Base-by-base conservation (phyloP, 2,329 filamentous ascomycete genomes). In the Mariannaea sp. region DNA sequence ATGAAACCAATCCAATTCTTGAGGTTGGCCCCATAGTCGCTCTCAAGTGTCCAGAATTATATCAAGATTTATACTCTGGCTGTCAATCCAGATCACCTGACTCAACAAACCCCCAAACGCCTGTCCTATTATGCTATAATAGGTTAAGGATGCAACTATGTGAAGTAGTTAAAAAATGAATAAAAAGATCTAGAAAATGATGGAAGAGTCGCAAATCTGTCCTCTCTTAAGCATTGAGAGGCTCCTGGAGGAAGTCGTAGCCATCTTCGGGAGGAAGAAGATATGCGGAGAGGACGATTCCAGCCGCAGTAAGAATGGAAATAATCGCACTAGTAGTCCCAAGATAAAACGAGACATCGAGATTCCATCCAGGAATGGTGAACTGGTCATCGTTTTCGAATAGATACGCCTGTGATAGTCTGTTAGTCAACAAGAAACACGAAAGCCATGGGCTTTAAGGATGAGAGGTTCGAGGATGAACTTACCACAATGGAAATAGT, bases 341-440 rank as follows among this genome's bases (percentile, higher is more conserved):
- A 49, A 96, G 81, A 26, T 88, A 82, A 84, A 89, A 97, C 1
- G 89, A 90, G 48, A 82, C 83, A 66, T 90, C 92, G 49, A 97
- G 80, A 54, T 80, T 79, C 89, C 91, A 97, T 55, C 91, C 92
- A 0, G 83, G 81, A 14, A 88, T 80, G 65, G 87, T 85, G 70
- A 97, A 97, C 62, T 90, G 86, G 42, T 88, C 83, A 70, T 96
- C 89, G 67, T 93, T 80, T 61, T 96, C 87, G 70, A 85, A 92
- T 14, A 96, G 79, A 69, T 90, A 94, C 14, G 90, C 86, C 91
- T 96, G 19, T 61, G 5, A 7, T 33, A 43, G 1, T 14, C 9
- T 19, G 48, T 65, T 44, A 64, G 54, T 10, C 8, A 24, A 17
- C 26, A 13, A n/a, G 17, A 30, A 3, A 16, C 17, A 13, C 30